phyloP scores from a whole-genome alignment of 2,329 filamentous ascomycete species.

The Trichoderma citrinoviride region DNA sequence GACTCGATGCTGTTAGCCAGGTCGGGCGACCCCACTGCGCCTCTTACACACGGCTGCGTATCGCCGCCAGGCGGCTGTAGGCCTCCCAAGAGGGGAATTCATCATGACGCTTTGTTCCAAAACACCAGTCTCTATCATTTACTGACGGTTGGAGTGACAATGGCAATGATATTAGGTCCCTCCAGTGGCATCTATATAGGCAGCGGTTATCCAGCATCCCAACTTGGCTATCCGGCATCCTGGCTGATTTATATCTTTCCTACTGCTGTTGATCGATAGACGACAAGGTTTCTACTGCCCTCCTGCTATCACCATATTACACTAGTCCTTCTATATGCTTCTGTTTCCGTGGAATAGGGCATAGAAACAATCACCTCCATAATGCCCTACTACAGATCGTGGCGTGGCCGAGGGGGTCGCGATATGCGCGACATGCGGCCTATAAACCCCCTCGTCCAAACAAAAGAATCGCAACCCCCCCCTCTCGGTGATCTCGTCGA shows the following conservation, averaged over 20 bases:
- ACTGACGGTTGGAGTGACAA: too few species aligned
- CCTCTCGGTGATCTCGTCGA: slow-evolving; percentile 30
- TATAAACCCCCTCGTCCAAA: neutral
- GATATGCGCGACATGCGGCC: neutral
- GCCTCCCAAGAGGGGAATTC: neutral
- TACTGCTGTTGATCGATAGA: too few species aligned
- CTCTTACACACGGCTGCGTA: neutral
- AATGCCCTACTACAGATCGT: neutral
- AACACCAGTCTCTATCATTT: neutral
- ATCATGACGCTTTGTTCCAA: neutral
- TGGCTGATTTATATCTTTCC: neutral
- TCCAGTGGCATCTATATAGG: neutral
- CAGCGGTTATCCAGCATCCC: neutral
- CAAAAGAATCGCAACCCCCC: slow-evolving; percentile 21
- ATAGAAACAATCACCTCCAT: neutral
- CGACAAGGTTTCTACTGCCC: neutral
- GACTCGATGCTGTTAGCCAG: neutral
- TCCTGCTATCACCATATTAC: neutral
- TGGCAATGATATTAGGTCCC: too few species aligned
- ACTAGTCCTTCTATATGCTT: neutral
- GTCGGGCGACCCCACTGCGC: neutral
- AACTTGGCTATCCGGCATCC: neutral
- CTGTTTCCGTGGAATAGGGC: neutral
- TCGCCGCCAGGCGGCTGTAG: neutral
- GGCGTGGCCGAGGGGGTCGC: neutral